phyloP scores from a whole-genome alignment of 2,329 filamentous ascomycete genomes.

The Penicillium nordicum region DNA sequence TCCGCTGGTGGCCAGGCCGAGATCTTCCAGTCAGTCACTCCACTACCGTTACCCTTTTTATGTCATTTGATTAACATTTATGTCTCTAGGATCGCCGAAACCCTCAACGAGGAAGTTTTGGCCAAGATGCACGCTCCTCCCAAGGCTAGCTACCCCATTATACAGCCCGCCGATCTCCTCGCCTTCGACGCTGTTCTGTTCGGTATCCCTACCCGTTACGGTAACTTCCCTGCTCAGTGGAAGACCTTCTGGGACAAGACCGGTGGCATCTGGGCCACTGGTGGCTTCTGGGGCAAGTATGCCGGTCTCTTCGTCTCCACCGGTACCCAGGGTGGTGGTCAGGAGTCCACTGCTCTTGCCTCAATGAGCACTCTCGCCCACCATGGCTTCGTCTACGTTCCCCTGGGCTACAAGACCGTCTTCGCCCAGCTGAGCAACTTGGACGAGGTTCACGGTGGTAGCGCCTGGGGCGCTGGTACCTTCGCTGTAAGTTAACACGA shows the following conservation, averaged over 20 bases:
- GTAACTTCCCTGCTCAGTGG: constrained; percentile 96
- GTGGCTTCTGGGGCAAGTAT: constrained; percentile 80
- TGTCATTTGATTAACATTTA: constrained; percentile 6
- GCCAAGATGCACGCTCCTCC: constrained; percentile 84
- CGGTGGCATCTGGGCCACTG: constrained; percentile 75
- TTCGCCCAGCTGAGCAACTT: constrained; percentile 70
- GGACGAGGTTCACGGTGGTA: constrained; percentile 77
- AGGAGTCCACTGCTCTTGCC: constrained; percentile 81
- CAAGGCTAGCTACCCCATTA: constrained; percentile 66
- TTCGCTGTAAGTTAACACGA: constrained; percentile 59
- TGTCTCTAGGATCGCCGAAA: constrained; percentile 67
- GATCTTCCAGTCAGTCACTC: constrained; percentile 66
- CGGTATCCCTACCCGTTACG: constrained; percentile 92
- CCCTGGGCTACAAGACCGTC: constrained; percentile 80
- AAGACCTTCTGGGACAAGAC: constrained; percentile 83
- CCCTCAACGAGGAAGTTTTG: constrained; percentile 77
- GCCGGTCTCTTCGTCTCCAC: constrained; percentile 89
- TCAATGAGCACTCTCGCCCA: constrained; percentile 83
- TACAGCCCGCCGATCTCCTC: constrained; percentile 61
- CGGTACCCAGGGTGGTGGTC: constrained; percentile 79
- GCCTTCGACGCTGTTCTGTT: constrained; percentile 85
- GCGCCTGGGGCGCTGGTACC: constrained; percentile 90
- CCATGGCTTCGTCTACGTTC: constrained; percentile 96
- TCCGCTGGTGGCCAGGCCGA: constrained; percentile 78
- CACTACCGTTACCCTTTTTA: neutral